Evolutionary conservation across 129 eudicot species (phyloP), one percentile per base, ranked within the genome.

Genomic region (Tanacetum coccineum): DNA sequence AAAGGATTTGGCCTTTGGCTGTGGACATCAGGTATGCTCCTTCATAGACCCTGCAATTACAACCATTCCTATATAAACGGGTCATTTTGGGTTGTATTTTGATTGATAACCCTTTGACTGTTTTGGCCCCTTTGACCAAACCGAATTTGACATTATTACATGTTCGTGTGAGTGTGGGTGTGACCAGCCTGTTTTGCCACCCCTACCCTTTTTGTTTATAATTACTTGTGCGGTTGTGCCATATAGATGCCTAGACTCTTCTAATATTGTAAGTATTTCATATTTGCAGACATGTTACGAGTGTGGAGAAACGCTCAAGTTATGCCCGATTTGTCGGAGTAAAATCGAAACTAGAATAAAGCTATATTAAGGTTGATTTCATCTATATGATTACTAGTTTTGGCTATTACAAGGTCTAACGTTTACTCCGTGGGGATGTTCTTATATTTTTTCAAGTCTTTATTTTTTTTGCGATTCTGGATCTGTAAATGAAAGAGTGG

Each of bases 1-100:
- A 10, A 91, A 91, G 71, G 88, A 91, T 80, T 70, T 91, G 97
- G 97, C 97, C 40, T 91, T 91, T 71, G 97, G 97, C 28, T 91
- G 97, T 70, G 97, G 96, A 30, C 97, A 91, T 73, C 96, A 87
- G 97, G 96, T 91, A 83, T 62, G 59, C 22, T 78, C 21, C 47
- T 47, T 25, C 14, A 9, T 49, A 28, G 3, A 28, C 3, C 32
- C 32, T 3, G 32, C 3, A 28, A 4, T 28, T 28, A 28, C 32
- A 28, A 2, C 32, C 4, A 28, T 28, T 28, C 32, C 2, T 28
- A 28, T 28, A 28, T 4, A 58, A 28, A 28, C 40, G 62, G 62
- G 19, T 2, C 18, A 6, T 12, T 13, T 58, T 54, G 25, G 50
- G 25, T 22, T 22, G 25, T 0, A 28, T 28, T 0, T 28, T 4